These are phyloP conservation scores for Yamadazyma sp. DNA, from an alignment of 1,139 yeast species.

Conservation along the genomic window DNA sequence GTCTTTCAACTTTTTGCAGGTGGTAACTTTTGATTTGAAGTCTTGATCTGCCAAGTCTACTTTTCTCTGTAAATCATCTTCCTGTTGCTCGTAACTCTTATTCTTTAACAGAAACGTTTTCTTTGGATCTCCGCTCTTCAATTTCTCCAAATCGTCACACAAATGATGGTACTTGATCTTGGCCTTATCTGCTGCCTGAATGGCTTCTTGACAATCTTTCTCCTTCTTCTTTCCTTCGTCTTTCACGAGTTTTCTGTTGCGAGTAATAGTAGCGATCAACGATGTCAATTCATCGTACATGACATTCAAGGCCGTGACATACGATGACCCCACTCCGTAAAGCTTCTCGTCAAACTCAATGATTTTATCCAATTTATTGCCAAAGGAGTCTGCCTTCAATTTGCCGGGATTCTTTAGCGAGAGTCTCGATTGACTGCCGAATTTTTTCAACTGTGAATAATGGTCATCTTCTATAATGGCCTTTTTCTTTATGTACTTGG, in stretches of 20 bases:
- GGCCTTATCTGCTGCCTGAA: constrained; percentile 84
- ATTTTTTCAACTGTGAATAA: constrained; percentile 68
- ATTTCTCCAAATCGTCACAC: constrained; percentile 84
- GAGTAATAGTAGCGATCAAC: constrained; percentile 64
- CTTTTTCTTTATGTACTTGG: constrained; percentile 75
- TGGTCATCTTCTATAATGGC: constrained; percentile 81
- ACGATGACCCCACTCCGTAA: constrained; percentile 70
- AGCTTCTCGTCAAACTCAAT: constrained; percentile 77
- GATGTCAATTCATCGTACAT: constrained; percentile 88
- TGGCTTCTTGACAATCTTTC: constrained; percentile 80
- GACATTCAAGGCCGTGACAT: constrained; percentile 73
- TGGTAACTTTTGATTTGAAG: constrained; percentile 72
- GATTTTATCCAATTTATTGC: constrained; percentile 62
- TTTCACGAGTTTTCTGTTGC: constrained; percentile 71
- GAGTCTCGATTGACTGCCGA: constrained; percentile 55
- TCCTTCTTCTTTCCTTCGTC: constrained; percentile 83
- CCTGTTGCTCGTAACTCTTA: constrained; percentile 83
- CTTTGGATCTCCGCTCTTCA: constrained; percentile 81
- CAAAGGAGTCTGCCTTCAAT: constrained; percentile 69
- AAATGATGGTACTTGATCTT: constrained; percentile 74
- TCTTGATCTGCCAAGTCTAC: constrained; percentile 85
- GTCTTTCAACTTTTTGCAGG: constrained; percentile 71
- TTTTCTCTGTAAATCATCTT: constrained; percentile 81
- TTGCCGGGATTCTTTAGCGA: constrained; percentile 49
- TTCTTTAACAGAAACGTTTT: constrained; percentile 78